Base-by-base conservation (phyloP, 1,284 basidiomycete species). In the Pulchroboletus neoregius region DNA sequence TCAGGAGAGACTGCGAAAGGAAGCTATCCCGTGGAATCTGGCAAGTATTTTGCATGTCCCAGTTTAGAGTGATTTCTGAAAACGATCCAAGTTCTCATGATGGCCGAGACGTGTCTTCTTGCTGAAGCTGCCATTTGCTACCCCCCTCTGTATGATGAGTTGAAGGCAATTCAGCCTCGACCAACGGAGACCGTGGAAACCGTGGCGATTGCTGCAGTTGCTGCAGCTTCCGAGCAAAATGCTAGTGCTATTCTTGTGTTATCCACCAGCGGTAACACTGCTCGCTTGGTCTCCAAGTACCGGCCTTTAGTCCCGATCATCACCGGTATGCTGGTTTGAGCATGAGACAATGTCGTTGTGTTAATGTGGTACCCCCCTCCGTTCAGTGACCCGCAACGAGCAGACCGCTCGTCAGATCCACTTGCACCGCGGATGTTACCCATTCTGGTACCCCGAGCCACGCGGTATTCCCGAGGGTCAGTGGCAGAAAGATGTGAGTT, bases 1-100 rank as follows among this genome's bases (percentile, higher is more conserved):
- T 96, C 94, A 20, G 94, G 94, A 55, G 94, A 98, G 75, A 97
- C 94, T 45, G 94, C 94, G 54, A 98, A 97, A 78, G 94, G 94
- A 56, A 73, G 80, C 53, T 98, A 98, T 72, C 94, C 94, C 46
- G 81, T 94, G 63, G 83, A 94, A 69, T 93, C 95, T 48, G 91
- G 91, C 87, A 61, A 45, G 82, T 71, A 22, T 39, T 13, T 40
- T 16, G 24, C 35, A 39, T 36, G 23, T 18, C 20, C n/a, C 7
- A 23, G 8, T 50, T 45, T 12, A 5, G 39, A 7, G 30, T 11
- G 16, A n/a, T 22, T 35, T 33, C 57, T 63, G 26, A 68, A 43
- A 24, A 23, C 16, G 27, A 20, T 22, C 5, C 55, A 90, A 61
- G 94, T 96, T 57, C 79, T 93, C 58, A 94, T 96, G 93, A 98